Evolutionary conservation across 345 rosid genomes (phyloP), one percentile per base, ranked within the genome.

Genomic region (Murraya paniculata): DNA sequence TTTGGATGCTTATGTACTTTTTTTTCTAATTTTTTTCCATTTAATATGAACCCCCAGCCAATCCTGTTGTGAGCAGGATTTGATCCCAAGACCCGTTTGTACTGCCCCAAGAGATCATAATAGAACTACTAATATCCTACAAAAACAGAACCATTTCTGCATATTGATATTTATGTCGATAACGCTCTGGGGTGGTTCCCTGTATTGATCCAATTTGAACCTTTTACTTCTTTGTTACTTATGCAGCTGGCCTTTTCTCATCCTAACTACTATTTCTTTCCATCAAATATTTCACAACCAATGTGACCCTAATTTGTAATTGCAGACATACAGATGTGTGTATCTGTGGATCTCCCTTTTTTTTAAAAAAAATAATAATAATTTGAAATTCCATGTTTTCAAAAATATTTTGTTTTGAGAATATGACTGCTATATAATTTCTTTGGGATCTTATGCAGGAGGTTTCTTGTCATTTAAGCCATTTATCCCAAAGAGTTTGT

Each of bases 391-490:
- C 65, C 0, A 67, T 76, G 45, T 59, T 24, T 60, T 72, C 57
- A 31, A 65, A 56, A 48, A 48, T 73, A 30, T 57, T 50, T 6
- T 65, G 48, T 72, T 60, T 27, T 39, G 21, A 41, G 14, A 56
- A 35, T 41, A 39, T 48, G 18, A 39, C 28, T 57, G 74, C 60
- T 72, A 48, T 57, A 72, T 77, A 82, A 82, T 57, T 53, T 62
- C 41, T 78, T 62, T 64, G 68, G 60, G 73, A 80, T 83, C 68
- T 71, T 24, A 59, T 76, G 86, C 95, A 96, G 99, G 97, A 71
- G 99, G 99, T 39, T 94, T 92, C 85, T 76, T 96, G 81, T 90
- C 97, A 10, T 96, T 96, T 80, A 94, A 86, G 85, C 94, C 97
- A 50, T 90, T 94, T 74, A 90, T 96, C 77, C 95, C 97, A 11